Evolutionary conservation across 2,329 filamentous ascomycete species (phyloP).

Genomic region (Colletotrichum karsti): DNA sequence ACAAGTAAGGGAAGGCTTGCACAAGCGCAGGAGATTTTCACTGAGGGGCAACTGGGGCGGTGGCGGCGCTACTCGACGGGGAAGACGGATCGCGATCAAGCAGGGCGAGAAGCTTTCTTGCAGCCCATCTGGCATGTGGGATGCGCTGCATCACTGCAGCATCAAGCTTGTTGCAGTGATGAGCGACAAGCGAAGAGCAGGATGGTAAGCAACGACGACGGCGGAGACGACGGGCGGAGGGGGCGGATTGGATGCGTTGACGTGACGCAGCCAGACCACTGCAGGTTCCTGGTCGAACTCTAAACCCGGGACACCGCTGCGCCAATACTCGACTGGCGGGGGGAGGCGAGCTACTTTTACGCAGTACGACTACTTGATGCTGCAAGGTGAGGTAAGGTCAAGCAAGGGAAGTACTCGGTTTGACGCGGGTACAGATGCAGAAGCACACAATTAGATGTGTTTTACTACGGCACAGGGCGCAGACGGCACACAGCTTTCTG

Average conservation of each 20-base stretch:
- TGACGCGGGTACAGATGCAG: background rate
- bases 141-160: background rate
- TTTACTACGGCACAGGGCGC: background rate
- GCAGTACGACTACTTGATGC: background rate
- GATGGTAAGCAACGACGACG: slow-evolving; percentile 28
- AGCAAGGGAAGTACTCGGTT: slow-evolving; percentile 4
- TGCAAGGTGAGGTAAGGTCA: background rate
- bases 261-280: slow-evolving; percentile 7
- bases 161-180: background rate
- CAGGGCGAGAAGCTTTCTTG: background rate
- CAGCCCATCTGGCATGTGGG: background rate
- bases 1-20: background rate
- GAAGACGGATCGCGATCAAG: slow-evolving; percentile 17
- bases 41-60: background rate
- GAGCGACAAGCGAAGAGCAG: background rate
- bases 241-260: slow-evolving; percentile 15
- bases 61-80: background rate
- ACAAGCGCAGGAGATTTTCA: background rate
- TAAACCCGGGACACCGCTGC: slow-evolving; percentile 4
- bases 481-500: background rate
- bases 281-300: slow-evolving; percentile 20
- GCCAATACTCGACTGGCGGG: background rate
- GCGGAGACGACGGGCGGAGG: slow-evolving; percentile 9
- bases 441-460: background rate
- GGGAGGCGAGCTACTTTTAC: background rate